Conservation (phyloP, 192 early-diverging fungal genomes). For the Spinellus fusiger region DNA sequence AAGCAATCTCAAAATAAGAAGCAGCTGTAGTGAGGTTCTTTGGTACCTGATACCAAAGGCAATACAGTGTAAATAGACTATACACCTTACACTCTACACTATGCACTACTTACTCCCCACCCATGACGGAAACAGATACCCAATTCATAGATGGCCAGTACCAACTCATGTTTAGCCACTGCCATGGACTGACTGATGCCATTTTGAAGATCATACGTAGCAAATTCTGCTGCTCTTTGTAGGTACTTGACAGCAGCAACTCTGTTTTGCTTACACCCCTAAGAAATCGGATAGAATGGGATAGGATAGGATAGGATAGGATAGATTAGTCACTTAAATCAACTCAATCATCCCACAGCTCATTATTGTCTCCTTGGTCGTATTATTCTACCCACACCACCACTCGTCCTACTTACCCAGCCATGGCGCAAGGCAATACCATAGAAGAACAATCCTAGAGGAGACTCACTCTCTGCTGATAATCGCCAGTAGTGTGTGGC, state of each 20-base stretch:
- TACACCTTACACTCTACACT: not conserved
- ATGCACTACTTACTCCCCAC: slow-evolving; percentile 52
- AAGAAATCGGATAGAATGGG: not conserved
- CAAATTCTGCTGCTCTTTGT: slow-evolving; percentile 63
- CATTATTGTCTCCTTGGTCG: not conserved
- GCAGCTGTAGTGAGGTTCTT: slow-evolving; percentile 66
- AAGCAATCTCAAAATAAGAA: slow-evolving; percentile 77
- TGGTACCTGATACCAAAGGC: slow-evolving; percentile 23
- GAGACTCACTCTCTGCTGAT: slow-evolving; percentile 56
- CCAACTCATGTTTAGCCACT: slow-evolving; percentile 55
- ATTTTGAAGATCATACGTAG: slow-evolving; percentile 52
- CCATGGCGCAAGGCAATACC: slow-evolving; percentile 73
- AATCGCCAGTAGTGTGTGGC: slow-evolving; percentile 66
- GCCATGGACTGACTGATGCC: slow-evolving; percentile 43
- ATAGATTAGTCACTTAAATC: not conserved
- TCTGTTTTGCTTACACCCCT: slow-evolving; percentile 62
- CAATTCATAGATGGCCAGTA: slow-evolving; percentile 74
- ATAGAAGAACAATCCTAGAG: slow-evolving; percentile 67
- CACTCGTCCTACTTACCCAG: slow-evolving; percentile 59
- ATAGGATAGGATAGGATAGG: not conserved
- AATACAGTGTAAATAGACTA: not conserved
- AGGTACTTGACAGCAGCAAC: slow-evolving; percentile 62
- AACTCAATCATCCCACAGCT: not conserved
- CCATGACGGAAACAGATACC: slow-evolving; percentile 76
- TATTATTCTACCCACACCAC: not conserved